phyloP scores from a whole-genome alignment of 2,329 filamentous ascomycete genomes.

The Monosporascus sp. region DNA sequence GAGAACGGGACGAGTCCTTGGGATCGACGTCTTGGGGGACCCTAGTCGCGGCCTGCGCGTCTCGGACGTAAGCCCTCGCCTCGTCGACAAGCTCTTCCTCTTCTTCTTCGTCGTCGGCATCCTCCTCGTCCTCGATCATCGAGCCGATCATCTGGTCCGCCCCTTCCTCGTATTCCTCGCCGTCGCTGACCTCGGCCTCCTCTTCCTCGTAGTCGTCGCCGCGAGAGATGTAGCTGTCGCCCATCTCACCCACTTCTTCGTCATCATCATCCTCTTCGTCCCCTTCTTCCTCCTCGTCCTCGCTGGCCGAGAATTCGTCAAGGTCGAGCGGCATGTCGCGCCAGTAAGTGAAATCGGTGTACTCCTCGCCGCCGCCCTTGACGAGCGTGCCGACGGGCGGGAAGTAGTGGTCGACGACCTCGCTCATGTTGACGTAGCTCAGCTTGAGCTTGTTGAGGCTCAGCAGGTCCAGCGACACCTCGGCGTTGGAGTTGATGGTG shows the following conservation, averaged over 20 bases:
- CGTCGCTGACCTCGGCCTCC: constrained; percentile 29
- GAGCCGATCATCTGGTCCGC: constrained; percentile 33
- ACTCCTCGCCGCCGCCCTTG: constrained; percentile 85
- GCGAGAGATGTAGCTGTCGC: constrained; percentile 38
- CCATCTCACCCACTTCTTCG: constrained; percentile 38
- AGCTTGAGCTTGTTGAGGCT: constrained; percentile 93
- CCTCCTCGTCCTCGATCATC: constrained; percentile 32
- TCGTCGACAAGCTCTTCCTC: constrained; percentile 31
- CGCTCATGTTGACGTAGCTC: constrained; percentile 93
- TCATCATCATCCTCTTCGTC: constrained; percentile 35
- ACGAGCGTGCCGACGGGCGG: constrained; percentile 84
- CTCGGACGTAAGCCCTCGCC: constrained; percentile 7
- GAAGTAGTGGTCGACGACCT: constrained; percentile 97
- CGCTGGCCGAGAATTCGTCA: constrained; percentile 83
- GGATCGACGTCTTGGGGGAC: constrained; percentile 6
- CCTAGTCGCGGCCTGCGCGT: constrained; percentile 2
- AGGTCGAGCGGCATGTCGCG: constrained; percentile 76
- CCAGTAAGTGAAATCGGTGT: constrained; percentile 97
- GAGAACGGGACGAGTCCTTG: constrained; percentile 4
- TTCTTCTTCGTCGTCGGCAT: constrained; percentile 27
- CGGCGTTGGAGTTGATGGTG: constrained; percentile 96
- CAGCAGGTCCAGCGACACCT: constrained; percentile 85
- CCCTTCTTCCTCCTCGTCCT: constrained; percentile 34
- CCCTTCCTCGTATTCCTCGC: constrained; percentile 38
- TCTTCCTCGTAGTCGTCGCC: constrained; percentile 23